Percentiles rank a stretch among this genome's conserved stretches.
These are phyloP conservation scores for Byssoonygena ceratinophila DNA, from an alignment of 2,329 filamentous ascomycete species.

Conservation along the genomic window DNA sequence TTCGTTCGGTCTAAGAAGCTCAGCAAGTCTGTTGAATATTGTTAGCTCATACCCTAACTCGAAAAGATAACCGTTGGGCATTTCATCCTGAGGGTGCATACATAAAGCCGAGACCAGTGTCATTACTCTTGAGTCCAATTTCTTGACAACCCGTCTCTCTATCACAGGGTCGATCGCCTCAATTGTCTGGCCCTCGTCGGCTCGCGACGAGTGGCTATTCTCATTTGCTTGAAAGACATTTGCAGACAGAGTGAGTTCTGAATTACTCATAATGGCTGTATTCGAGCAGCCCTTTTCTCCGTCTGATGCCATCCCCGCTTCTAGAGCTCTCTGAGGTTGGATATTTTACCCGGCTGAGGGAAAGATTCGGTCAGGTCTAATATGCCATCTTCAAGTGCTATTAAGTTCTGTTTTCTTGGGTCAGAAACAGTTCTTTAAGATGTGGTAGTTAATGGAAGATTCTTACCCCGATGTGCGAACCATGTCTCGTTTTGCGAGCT, in stretches of 20 bases:
- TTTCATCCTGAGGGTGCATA: constrained; percentile 19
- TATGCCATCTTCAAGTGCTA: not conserved
- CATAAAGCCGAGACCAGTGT: constrained; percentile 39
- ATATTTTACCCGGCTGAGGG: not conserved
- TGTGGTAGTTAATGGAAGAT: not conserved
- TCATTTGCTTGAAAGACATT: not conserved
- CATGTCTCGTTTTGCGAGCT: not conserved
- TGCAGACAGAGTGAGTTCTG: not conserved
- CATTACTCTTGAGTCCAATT: constrained; percentile 40
- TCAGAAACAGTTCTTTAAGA: not conserved
- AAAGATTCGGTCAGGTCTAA: not conserved
- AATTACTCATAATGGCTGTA: not conserved
- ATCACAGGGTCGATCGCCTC: constrained; percentile 15
- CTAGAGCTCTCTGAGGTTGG: not conserved
- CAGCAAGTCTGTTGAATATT: constrained; percentile 32
- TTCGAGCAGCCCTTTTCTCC: not conserved
- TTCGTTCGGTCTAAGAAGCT: constrained; percentile 43
- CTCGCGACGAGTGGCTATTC: not conserved
- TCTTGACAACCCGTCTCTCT: constrained; percentile 38
- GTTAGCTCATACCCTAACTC: not conserved
- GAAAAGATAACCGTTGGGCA: not conserved
- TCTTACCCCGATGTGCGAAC: not conserved
- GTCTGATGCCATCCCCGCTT: not conserved
- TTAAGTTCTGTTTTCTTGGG: not conserved
- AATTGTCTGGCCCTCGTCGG: not conserved